phyloP scores from a whole-genome alignment of 2,329 filamentous ascomycete species.

The Neoascochyta sp. region DNA sequence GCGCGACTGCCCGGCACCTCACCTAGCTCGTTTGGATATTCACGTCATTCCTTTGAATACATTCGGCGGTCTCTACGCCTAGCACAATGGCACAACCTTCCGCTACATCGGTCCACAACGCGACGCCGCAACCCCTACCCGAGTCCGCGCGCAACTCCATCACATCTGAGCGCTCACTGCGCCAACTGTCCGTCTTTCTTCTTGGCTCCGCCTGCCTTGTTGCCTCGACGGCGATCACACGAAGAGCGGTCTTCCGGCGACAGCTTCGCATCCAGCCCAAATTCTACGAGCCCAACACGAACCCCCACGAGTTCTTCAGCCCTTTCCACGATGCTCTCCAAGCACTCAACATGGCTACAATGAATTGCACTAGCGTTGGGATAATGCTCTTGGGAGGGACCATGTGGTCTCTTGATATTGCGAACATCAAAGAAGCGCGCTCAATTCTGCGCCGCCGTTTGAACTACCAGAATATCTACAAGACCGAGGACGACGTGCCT shows the following conservation, averaged over 20 bases:
- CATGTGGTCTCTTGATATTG: slow-evolving; percentile 73
- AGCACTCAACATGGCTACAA: slow-evolving; percentile 78
- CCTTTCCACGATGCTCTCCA: slow-evolving; percentile 72
- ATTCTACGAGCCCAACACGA: slow-evolving; percentile 64
- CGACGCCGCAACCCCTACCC: slow-evolving; percentile 2
- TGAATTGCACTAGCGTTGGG: slow-evolving; percentile 74
- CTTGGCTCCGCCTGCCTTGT: slow-evolving; percentile 73
- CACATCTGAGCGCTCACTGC: slow-evolving; percentile 51
- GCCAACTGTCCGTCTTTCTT: slow-evolving; percentile 67
- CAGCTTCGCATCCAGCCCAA: slow-evolving; percentile 60
- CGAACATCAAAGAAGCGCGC: slow-evolving; percentile 50
- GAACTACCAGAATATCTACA: slow-evolving; percentile 53
- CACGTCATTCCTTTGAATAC: slow-evolving; percentile 17
- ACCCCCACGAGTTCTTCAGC: slow-evolving; percentile 50
- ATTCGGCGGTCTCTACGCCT: slow-evolving; percentile 17
- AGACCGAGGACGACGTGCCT: slow-evolving; percentile 35
- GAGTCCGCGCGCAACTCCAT: slow-evolving; percentile 30
- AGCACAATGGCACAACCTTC: slow-evolving; percentile 24
- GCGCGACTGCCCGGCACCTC: slow-evolving; percentile 11
- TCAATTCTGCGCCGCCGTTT: slow-evolving; percentile 57
- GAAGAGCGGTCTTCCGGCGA: slow-evolving; percentile 62
- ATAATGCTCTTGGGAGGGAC: slow-evolving; percentile 72
- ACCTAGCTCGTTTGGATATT: slow-evolving; percentile 11
- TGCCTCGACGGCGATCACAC: slow-evolving; percentile 63
- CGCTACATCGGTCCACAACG: slow-evolving; percentile 14